Percentiles rank a stretch among this genome's conserved stretches.
Evolutionary conservation across 225 moss, liverwort and hornwort genomes (phyloP).

Genomic region (Bryoerythrophyllum caledonicum): DNA sequence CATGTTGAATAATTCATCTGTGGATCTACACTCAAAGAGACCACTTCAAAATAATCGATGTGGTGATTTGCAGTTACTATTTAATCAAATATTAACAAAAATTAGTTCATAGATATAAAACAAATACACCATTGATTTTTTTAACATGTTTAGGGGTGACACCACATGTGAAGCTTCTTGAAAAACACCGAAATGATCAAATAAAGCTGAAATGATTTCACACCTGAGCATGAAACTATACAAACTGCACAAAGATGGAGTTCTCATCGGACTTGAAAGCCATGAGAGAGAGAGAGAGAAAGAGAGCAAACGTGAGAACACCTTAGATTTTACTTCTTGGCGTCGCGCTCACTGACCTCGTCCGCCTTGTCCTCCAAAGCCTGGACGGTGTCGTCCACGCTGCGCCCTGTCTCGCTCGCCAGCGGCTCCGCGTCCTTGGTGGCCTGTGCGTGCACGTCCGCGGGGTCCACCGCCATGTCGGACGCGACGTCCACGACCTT

Average conservation of each 20-base stretch:
- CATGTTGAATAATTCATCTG: too few species aligned
- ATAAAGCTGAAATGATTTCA: background rate
- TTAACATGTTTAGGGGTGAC: too few species aligned
- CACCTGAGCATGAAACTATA: background rate
- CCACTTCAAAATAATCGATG: too few species aligned
- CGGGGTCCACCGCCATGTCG: conserved; percentile 40
- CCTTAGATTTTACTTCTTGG: conserved; percentile 19
- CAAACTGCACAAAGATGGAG: conserved; percentile 3
- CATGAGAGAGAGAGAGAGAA: too few species aligned
- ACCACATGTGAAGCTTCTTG: too few species aligned
- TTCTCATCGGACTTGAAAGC: background rate
- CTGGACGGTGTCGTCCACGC: conserved; percentile 28
- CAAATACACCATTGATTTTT: too few species aligned
- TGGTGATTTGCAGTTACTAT: too few species aligned
- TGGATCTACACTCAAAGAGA: too few species aligned
- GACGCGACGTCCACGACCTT: conserved; percentile 45
- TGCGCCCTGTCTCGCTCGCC: conserved; percentile 27
- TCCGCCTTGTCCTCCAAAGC: conserved; percentile 34
- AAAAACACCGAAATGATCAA: too few species aligned
- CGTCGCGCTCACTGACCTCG: conserved; percentile 34
- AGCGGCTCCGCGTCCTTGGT: conserved; percentile 35
- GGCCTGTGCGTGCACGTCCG: conserved; percentile 26
- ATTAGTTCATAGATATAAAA: too few species aligned
- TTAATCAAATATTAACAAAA: too few species aligned
- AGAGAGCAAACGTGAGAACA: too few species aligned